Percentiles rank a stretch among this genome's conserved stretches.
Evolutionary conservation across 805 yeast genomes (phyloP).

Genomic region (Candida taoyuanica): DNA sequence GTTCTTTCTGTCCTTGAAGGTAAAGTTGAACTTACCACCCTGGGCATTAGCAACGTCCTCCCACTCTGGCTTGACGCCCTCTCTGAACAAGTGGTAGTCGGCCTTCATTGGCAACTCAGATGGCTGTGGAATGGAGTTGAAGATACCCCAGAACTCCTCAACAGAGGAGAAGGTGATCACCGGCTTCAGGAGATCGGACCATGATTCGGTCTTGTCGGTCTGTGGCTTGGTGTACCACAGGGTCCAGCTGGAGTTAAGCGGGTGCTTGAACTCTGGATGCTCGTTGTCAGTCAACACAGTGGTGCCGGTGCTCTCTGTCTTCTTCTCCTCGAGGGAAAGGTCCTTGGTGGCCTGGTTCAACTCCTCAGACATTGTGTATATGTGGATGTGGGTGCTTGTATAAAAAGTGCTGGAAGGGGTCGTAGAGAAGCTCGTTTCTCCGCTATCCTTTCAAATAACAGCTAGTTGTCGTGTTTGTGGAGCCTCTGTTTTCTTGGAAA

Average conservation of each 20-base stretch:
- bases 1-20: conserved; percentile 55
- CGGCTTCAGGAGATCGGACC: conserved; percentile 91
- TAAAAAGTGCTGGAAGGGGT: conserved; percentile 4
- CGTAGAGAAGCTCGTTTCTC: conserved; percentile 16
- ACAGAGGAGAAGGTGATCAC: conserved; percentile 91
- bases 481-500: conserved; percentile 6
- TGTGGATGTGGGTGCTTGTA: neutral
- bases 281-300: conserved; percentile 21
- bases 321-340: conserved; percentile 19
- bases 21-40: conserved; percentile 94
- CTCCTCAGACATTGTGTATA: conserved; percentile 25
- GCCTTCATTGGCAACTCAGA: conserved; percentile 86
- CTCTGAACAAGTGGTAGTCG: conserved; percentile 92
- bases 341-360: conserved; percentile 26
- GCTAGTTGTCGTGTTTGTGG: conserved; percentile 4
- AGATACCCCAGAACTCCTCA: conserved; percentile 98
- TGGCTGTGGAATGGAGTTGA: conserved; percentile 89
- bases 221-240: conserved; percentile 97
- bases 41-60: conserved; percentile 82
- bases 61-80: conserved; percentile 97
- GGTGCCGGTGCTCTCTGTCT: conserved; percentile 9
- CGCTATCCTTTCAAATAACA: conserved; percentile 1
- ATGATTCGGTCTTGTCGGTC: conserved; percentile 65
- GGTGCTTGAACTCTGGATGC: conserved; percentile 50
- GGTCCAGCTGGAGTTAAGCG: conserved; percentile 88